Evolutionary conservation across 106 monocot genomes (phyloP), one percentile per base, ranked within the genome.

Genomic region (Acorus gramineus): DNA sequence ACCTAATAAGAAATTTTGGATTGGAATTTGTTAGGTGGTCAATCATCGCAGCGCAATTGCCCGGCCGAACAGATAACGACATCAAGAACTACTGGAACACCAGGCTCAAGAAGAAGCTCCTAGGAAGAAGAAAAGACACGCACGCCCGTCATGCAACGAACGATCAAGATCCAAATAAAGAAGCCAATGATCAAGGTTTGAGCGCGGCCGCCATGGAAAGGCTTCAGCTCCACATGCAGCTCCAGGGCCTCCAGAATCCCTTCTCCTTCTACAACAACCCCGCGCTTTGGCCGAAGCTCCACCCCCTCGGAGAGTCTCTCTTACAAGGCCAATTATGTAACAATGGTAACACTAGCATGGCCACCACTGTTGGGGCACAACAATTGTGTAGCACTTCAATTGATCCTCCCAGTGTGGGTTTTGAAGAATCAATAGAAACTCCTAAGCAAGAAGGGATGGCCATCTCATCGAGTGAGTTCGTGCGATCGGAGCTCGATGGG

Each of bases 31-130:
- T 57, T 61, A 82, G 82, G 66, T 82, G 82, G 82, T 82, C 82
- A 12, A 78, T 82, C 66, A 82, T 82, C 8, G 81, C 83, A 72
- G 79, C 79, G 3, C 83, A 84, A 52, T 63, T 84, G 73, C 84
- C 79, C 0, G 84, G 84, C 47, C 76, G 84, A 76, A 84, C 84
- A 52, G 84, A 84, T 47, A 84, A 84, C 11, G 84, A 84, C 57
- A 79, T 84, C 59, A 84, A 84, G 69, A 76, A 66, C 49, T 79
- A 79, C 79, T 72, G 64, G 77, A 79, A 79, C 73, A 83, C 76
- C 3, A 70, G 70, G 69, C 60, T 84, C 45, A 70, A 78, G 64
- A 78, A 78, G 53, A 78, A 65, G 53, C 51, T 76, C 49, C 70
- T 80, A 8, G 79, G 80, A 7, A 72, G 50, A 66, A 60, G 76